These are phyloP conservation scores for Rosa lucieae DNA, from an alignment of 306 rosid species.

Conservation along the genomic window DNA sequence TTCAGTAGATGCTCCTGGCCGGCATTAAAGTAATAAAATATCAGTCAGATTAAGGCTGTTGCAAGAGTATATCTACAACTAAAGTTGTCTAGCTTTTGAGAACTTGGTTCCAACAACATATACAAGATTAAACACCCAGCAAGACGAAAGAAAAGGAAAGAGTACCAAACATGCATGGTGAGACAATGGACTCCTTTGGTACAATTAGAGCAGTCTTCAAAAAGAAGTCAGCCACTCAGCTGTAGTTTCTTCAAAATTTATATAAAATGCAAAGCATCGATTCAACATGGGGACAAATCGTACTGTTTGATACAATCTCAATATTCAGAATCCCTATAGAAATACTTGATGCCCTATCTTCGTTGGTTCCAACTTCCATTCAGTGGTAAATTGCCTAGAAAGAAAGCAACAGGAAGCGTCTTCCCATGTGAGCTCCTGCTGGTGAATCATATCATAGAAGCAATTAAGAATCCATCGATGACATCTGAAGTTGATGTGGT, in stretches of 20 bases:
- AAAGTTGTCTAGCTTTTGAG: not conserved
- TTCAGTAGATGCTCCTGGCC: too few species aligned
- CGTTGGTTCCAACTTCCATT: constrained; percentile 46
- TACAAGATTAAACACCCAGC: not conserved
- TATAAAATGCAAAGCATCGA: constrained; percentile 21
- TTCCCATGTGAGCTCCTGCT: constrained; percentile 20
- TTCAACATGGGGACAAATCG: constrained; percentile 35
- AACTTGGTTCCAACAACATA: not conserved
- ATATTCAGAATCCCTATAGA: constrained; percentile 46
- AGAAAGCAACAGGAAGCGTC: constrained; percentile 22
- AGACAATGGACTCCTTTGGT: not conserved
- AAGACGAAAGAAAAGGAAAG: not conserved
- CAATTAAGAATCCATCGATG: constrained; percentile 36
- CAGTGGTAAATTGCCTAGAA: constrained; percentile 45
- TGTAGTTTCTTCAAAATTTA: constrained; percentile 3
- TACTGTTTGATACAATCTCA: constrained; percentile 45
- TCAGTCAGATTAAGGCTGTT: not conserved
- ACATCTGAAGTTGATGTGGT: constrained; percentile 39
- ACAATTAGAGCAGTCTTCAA: not conserved
- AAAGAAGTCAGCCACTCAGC: not conserved
- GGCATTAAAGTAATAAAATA: not conserved
- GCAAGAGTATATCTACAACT: not conserved
- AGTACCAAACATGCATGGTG: not conserved
- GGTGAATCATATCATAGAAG: constrained; percentile 24
- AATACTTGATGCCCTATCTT: constrained; percentile 48